Conservation (phyloP, 306 rosid genomes). For the Ammopiptanthus mongolicus region DNA sequence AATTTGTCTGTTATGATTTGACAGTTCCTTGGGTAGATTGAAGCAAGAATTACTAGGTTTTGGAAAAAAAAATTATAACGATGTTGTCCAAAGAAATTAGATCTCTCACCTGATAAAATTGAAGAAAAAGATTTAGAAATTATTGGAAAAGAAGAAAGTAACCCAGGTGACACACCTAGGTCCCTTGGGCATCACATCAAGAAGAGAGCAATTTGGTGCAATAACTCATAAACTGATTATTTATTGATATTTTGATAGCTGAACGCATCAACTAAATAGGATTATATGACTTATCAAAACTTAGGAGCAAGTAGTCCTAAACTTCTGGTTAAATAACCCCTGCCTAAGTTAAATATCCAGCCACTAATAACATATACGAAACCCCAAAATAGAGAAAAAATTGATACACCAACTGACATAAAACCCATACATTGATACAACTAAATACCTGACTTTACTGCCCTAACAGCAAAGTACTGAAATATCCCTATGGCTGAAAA, state of each 20-base stretch:
- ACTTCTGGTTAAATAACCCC: neutral
- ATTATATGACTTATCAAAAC: neutral
- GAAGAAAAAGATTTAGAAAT: neutral
- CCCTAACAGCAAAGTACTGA: neutral
- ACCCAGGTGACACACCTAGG: neutral
- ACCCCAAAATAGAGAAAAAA: neutral
- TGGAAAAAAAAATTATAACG: neutral
- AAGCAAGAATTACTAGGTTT: neutral
- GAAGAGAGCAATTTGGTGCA: neutral
- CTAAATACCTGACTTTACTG: neutral
- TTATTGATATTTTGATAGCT: neutral
- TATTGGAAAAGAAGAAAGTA: neutral
- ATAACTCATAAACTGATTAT: neutral
- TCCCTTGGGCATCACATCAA: neutral
- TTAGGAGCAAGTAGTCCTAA: neutral
- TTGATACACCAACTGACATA: neutral
- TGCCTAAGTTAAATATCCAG: neutral
- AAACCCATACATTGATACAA: neutral
- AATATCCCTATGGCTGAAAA: neutral
- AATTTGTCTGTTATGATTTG: neutral
- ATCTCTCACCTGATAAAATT: neutral
- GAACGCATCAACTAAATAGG: neutral
- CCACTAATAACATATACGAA: neutral
- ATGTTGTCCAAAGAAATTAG: neutral
- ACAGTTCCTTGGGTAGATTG: neutral